Evolutionary conservation across 1,139 yeast species (phyloP), one percentile per base, ranked within the genome.

Genomic region (Magnusiomyces paraingens): DNA sequence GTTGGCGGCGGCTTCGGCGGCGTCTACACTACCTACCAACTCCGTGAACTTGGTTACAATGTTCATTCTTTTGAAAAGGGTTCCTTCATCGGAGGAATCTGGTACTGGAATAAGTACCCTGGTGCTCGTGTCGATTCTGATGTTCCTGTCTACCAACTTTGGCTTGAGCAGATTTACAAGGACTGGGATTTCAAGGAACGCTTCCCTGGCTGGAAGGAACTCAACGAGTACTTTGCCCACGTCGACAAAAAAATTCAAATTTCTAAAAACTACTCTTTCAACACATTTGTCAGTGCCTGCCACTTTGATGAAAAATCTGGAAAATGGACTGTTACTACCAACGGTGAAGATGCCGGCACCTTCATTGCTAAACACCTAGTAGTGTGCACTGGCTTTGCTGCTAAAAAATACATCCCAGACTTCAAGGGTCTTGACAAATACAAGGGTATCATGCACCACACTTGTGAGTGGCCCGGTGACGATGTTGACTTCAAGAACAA

Each of bases 51-150:
- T 66, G 49, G 80, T 69, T 62, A 69, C 70, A 58, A 70, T 62
- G 58, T 55, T 29, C 64, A 56, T 21, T 65, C 77, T 5, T 76
- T 73, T 57, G 82, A 78, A 56, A 73, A 73, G 57, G 78, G 74
- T 56, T 68, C 66, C 50, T 66, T 72, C 50, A 70, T 76, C 56
- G 82, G 82, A n/a, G 82, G 82, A 3, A 77, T 81, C 41, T 78
- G 82, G 82, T 74, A 72, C 63, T 78, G 79, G 51, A 78, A 78
- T 59, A 70, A 79, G 2, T 78, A 78, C 58, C 82, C 82, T 2
- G 82, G 68, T 22, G 68, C 68, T 5, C 55, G 81, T 4, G 77
- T 79, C 62, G 82, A 81, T 41, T 72, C 77, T 32, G 80, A 76
- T 61, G 73, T 77, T 53, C 82, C 82, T 2, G 78, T 79, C 1